Evolutionary conservation across 2,329 filamentous ascomycete genomes (phyloP), one percentile per base, ranked within the genome.

Genomic region (Clonostachys solani): DNA sequence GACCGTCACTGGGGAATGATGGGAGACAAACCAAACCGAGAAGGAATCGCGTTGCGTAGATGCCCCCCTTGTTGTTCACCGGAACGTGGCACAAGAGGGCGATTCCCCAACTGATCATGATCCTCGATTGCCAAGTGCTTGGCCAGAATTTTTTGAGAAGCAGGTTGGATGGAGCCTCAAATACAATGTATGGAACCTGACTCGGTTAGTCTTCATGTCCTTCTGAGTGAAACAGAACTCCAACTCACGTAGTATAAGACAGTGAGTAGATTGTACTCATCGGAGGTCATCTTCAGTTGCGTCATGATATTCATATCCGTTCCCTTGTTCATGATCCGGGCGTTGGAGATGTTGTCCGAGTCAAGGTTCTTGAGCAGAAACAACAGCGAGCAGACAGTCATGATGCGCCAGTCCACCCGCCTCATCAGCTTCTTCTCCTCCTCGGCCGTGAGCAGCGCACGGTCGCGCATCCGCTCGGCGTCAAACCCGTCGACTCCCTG

Each of bases 301-400:
- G 57, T 66, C 60, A 73, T 59, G 44, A 73, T 72, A 47, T 73
- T 72, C 1, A 54, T 52, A 6, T 57, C 46, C 6, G 67, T 71
- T 7, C 67, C 68, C 38, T 53, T 59, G 44, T 72, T 68, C 69
- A 72, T 73, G 35, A 71, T 71, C 10, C 68, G 60, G 8, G 67
- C 68, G 46, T 71, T 72, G 2, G 67, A 66, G 13, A 70, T 62
- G 52, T 71, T 71, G 46, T 65, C 59, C 8, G 58, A 53, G 43
- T 71, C 68, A 4, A 71, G 50, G 13, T 66, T 67, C 47, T 71
- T 71, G 45, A 71, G 63, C 47, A 71, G 55, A 44, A 70, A 71
- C 10, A 71, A 63, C 7, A 69, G 47, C 1, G 66, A 67, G 43
- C 66, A 60, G n/a, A 61, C 41, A 2, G 55, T 54, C 47, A 60